phyloP scores from a whole-genome alignment of 306 rosid genomes.

The Vachellia collinsii region DNA sequence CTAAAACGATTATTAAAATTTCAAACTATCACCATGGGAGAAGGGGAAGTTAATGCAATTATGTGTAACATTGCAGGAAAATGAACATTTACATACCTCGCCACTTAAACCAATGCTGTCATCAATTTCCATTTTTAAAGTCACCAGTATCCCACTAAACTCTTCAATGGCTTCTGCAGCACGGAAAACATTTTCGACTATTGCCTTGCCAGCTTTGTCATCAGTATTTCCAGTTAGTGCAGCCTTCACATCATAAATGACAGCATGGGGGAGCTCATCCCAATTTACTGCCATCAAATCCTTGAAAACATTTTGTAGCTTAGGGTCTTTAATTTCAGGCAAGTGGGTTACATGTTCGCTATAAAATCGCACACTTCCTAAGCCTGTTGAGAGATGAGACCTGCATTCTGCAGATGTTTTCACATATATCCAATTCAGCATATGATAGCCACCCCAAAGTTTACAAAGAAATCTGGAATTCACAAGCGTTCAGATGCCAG shows the following conservation, averaged over 20 bases:
- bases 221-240: constrained; percentile 71
- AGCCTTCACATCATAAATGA: constrained; percentile 53
- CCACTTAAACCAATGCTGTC: constrained; percentile 79
- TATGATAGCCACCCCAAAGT: constrained; percentile 4
- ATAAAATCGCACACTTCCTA: constrained; percentile 58
- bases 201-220: constrained; percentile 71
- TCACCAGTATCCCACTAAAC: constrained; percentile 65
- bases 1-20: constrained; percentile 47
- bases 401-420: constrained; percentile 53
- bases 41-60: constrained; percentile 9
- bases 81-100: constrained; percentile 60
- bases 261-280: constrained; percentile 58
- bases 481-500: constrained; percentile 9
- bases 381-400: constrained; percentile 53
- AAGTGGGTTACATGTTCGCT: constrained; percentile 59
- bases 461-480: not conserved
- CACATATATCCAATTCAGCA: constrained; percentile 35
- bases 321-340: constrained; percentile 71
- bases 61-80: constrained; percentile 1
- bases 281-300: constrained; percentile 83
- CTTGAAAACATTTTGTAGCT: constrained; percentile 66
- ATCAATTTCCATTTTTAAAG: constrained; percentile 81
- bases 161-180: constrained; percentile 87
- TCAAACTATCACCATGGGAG: constrained; percentile 16
- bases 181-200: constrained; percentile 65